Evolutionary conservation across 2,329 filamentous ascomycete species (phyloP), one percentile per base, ranked within the genome.

Genomic region (Fusarium siculi): DNA sequence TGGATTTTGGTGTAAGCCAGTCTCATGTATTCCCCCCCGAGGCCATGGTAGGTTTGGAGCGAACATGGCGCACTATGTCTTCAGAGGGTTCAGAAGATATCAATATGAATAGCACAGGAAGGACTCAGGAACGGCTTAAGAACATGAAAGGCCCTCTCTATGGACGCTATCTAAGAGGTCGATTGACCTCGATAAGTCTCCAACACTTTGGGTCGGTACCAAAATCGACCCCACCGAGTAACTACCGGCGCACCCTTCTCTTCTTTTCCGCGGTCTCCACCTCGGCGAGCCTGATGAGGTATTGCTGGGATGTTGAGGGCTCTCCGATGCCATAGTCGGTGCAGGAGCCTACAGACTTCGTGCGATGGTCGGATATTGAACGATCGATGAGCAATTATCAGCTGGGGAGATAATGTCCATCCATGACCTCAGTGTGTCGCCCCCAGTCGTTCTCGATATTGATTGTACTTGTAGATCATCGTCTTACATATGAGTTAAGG

Each of bases 211-310:
- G 21, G 34, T 68, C 57, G 57, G 66, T 46, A 71, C 37, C 50
- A 58, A 44, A 11, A 9, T 42, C 39, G 47, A 32, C 67, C 58
- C 71, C 67, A 65, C 58, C n/a, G 19, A 44, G 42, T 49, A 72
- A 56, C 67, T 74, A 64, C 67, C 63, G 40, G 43, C 42, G 28
- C 58, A 58, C 42, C 55, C 70, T 39, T 46, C 58, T 50, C 47
- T 58, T 57, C n/a, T 37, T n/a, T 58, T 42, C 69, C 54, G 50
- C 70, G 40, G 49, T 64, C 54, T 52, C 71, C 66, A 61, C 50
- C 36, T 42, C 23, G 42, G 39, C 37, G 37, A 57, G 50, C 53
- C 44, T 39, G 50, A 36, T 55, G 34, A 58, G 43, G n/a, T 15
- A 57, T 43, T 61, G 60, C 32, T 37, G n/a, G 34, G 42, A 36